Conservation (phyloP, 768 basidiomycete genomes). For the Boletales sp. region DNA sequence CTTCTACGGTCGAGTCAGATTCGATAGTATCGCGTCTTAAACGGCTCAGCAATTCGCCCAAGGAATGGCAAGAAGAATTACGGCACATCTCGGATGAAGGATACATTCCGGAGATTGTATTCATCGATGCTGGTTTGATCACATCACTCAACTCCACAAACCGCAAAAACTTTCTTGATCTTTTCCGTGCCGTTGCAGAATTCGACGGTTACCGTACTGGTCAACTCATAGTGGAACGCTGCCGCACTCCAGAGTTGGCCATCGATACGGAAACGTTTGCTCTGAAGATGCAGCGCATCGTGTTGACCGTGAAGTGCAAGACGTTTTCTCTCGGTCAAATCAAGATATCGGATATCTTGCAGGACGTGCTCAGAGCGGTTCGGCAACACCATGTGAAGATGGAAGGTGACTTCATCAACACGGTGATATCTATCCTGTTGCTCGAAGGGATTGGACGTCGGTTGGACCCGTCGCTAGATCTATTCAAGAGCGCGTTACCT, state of each 20-base stretch:
- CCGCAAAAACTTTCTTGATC: constrained; percentile 90
- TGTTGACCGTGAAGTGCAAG: constrained; percentile 89
- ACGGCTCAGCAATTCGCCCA: constrained; percentile 50
- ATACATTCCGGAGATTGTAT: constrained; percentile 91
- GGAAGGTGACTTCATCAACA: constrained; percentile 98
- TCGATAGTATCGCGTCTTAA: constrained; percentile 69
- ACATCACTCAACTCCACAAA: constrained; percentile 82
- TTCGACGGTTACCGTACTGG: constrained; percentile 97
- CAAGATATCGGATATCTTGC: constrained; percentile 90
- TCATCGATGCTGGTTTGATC: constrained; percentile 94
- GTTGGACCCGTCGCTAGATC: constrained; percentile 85
- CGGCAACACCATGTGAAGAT: constrained; percentile 94
- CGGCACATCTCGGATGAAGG: constrained; percentile 58
- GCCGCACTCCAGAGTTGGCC: constrained; percentile 84
- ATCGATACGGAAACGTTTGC: constrained; percentile 94
- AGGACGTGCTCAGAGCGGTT: constrained; percentile 83
- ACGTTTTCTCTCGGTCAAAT: constrained; percentile 97
- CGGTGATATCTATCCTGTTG: constrained; percentile 89
- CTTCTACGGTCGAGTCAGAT: constrained; percentile 45
- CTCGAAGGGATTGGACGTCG: constrained; percentile 95
- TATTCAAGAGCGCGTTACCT: constrained; percentile 94
- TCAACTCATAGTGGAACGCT: constrained; percentile 94
- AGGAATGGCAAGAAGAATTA: constrained; percentile 71
- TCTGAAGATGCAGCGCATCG: constrained; percentile 95
- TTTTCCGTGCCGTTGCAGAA: constrained; percentile 92